These are phyloP conservation scores for Alternaria metachromatica DNA, from an alignment of 2,329 filamentous ascomycete species.

Conservation along the genomic window DNA sequence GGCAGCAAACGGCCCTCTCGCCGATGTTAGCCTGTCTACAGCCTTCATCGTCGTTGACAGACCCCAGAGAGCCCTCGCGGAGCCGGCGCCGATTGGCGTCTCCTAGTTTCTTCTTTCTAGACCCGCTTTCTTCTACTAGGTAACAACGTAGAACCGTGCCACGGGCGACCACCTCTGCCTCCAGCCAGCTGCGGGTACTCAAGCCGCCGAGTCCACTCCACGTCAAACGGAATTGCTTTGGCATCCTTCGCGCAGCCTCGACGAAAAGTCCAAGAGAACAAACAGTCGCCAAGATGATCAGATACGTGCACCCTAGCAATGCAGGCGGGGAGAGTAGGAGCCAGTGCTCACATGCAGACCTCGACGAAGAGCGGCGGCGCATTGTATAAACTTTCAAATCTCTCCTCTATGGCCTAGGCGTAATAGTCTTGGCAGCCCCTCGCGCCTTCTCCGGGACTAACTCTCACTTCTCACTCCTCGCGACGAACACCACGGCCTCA, in stretches of 20 bases:
- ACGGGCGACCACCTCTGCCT: neutral
- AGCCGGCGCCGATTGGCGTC: slow-evolving; percentile 8
- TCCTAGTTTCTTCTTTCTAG: slow-evolving; percentile 5
- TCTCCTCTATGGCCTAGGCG: neutral
- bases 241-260: neutral
- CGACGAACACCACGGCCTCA: neutral
- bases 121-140: slow-evolving; percentile 13
- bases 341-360: neutral
- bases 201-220: neutral
- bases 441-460: slow-evolving; percentile 10
- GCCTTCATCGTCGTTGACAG: neutral
- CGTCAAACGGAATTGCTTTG: neutral
- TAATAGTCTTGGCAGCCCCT: neutral
- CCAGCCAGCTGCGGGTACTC: neutral
- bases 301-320: neutral
- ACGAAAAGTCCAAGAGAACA: neutral
- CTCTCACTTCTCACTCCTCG: neutral
- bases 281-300: neutral
- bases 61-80: neutral
- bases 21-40: slow-evolving; percentile 6
- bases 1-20: neutral
- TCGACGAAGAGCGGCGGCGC: neutral
- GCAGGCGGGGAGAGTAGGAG: neutral
- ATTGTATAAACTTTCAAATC: neutral
- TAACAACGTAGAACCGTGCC: slow-evolving; percentile 9